Evolutionary conservation across 2,329 filamentous ascomycete species (phyloP).

Genomic region (Diaporthe australafricana): DNA sequence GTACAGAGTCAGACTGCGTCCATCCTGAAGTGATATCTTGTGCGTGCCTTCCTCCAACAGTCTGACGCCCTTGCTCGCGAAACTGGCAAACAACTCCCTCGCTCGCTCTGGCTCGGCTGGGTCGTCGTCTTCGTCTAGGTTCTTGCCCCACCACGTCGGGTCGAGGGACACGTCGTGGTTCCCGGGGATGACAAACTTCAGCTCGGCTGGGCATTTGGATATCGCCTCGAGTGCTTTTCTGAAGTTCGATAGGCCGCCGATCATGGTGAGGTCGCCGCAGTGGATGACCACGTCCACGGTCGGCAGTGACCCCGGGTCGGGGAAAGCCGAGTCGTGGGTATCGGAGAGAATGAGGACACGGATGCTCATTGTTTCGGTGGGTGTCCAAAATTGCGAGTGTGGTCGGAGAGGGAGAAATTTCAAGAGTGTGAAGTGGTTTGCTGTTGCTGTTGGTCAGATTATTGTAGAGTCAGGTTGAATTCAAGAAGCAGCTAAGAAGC

Average conservation of each 20-base stretch:
- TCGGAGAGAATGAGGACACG: not conserved
- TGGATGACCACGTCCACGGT: not conserved
- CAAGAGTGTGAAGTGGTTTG: not conserved
- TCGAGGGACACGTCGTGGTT: not conserved
- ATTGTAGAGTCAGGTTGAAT: not conserved
- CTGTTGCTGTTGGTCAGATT: not conserved
- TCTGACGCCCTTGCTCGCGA: not conserved
- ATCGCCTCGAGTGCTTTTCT: not conserved
- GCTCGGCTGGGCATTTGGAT: not conserved
- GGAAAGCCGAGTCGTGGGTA: conserved; percentile 8
- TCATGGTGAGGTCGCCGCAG: conserved; percentile 5
- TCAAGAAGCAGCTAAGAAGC: not conserved
- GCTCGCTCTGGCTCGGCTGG: not conserved
- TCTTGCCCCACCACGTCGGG: not conserved
- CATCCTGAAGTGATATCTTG: not conserved
- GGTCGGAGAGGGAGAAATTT: not conserved
- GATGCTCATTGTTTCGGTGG: not conserved
- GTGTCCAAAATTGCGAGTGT: not conserved
- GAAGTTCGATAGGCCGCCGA: not conserved
- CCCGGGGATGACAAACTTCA: not conserved
- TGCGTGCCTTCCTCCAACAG: not conserved
- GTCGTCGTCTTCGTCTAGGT: not conserved
- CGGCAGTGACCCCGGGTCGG: not conserved
- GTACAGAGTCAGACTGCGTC: not conserved
- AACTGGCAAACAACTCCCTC: not conserved